A percentile compares a stretch with the other conserved stretches of the same genome.
Evolutionary conservation across 2,329 filamentous ascomycete species (phyloP).

Genomic region (Paecilomyces dactylethromorphus): DNA sequence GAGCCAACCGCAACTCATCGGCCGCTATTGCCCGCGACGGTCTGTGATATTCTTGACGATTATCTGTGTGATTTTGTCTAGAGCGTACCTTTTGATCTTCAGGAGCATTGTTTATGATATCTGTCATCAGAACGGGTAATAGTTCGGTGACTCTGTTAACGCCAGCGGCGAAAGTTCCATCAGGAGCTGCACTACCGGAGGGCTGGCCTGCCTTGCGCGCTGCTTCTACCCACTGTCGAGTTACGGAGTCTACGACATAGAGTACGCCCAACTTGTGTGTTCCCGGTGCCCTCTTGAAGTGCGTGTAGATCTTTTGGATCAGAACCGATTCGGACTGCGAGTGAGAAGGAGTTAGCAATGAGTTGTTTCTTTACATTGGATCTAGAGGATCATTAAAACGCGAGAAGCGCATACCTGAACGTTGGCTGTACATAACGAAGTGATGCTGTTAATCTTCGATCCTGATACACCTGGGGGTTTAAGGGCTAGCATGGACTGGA

Average conservation of each 20-base stretch:
- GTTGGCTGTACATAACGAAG: conserved; percentile 78
- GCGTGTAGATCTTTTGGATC: conserved; percentile 92
- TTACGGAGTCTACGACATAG: conserved; percentile 99
- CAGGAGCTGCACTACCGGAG: conserved; percentile 71
- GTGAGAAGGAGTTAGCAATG: conserved; percentile 10
- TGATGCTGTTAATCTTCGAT: conserved; percentile 83
- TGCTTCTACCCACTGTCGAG: conserved; percentile 96
- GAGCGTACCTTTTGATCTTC: conserved; percentile 93
- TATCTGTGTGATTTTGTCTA: conserved; percentile 23
- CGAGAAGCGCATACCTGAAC: conserved; percentile 64
- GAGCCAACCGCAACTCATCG: conserved; percentile 17
- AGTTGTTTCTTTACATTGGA: neutral
- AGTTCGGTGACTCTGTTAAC: conserved; percentile 95
- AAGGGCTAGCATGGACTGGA: conserved; percentile 84
- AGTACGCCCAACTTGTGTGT: conserved; percentile 98
- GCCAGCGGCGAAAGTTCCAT: conserved; percentile 90
- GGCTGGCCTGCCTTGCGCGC: conserved; percentile 80
- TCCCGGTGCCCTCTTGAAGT: conserved; percentile 89
- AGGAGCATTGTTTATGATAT: conserved; percentile 81
- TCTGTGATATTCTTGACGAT: conserved; percentile 20
- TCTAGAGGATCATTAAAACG: neutral
- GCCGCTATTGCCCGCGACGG: conserved; percentile 19
- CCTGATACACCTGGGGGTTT: conserved; percentile 93
- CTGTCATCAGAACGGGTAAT: conserved; percentile 89
- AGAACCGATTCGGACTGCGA: conserved; percentile 84